A percentile compares a stretch with the other conserved stretches of the same genome.
Conservation (phyloP, 352 stramenopile genomes). For the Pythium aristosporum region DNA sequence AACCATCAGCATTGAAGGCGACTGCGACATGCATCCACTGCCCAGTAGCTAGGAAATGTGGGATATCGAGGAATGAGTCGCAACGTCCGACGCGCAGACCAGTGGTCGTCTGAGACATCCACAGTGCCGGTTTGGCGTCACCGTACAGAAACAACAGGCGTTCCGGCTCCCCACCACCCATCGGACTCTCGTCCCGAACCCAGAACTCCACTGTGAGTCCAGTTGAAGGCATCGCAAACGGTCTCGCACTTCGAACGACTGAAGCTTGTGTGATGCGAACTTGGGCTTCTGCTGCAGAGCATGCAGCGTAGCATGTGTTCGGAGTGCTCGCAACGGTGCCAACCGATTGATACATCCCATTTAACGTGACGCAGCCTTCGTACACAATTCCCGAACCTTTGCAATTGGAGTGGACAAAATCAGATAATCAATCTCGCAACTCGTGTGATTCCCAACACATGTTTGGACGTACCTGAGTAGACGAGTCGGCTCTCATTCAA, state of each 20-base stretch:
- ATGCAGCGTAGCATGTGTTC: neutral
- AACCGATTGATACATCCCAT: slow-evolving; percentile 13
- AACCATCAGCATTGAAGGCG: slow-evolving; percentile 17
- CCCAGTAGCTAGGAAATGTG: slow-evolving; percentile 25
- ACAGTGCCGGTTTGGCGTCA: slow-evolving; percentile 12
- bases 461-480: slow-evolving; percentile 37
- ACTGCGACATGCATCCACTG: slow-evolving; percentile 49
- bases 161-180: neutral
- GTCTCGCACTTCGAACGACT: slow-evolving; percentile 29
- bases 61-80: slow-evolving; percentile 30
- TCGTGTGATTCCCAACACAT: neutral
- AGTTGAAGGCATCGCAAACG: slow-evolving; percentile 22
- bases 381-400: slow-evolving; percentile 36
- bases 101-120: slow-evolving; percentile 11
- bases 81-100: slow-evolving; percentile 37
- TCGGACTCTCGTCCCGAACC: slow-evolving; percentile 11
- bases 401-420: neutral
- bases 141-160: slow-evolving; percentile 43
- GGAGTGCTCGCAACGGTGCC: neutral
- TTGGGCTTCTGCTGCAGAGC: slow-evolving; percentile 24
- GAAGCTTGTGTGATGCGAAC: slow-evolving; percentile 31
- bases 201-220: slow-evolving; percentile 49
- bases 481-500: slow-evolving; percentile 11
- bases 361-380: slow-evolving; percentile 31
- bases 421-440: neutral